Base-by-base conservation (phyloP, 164 flowering plant genomes). In the Cinnamomum micranthum region DNA sequence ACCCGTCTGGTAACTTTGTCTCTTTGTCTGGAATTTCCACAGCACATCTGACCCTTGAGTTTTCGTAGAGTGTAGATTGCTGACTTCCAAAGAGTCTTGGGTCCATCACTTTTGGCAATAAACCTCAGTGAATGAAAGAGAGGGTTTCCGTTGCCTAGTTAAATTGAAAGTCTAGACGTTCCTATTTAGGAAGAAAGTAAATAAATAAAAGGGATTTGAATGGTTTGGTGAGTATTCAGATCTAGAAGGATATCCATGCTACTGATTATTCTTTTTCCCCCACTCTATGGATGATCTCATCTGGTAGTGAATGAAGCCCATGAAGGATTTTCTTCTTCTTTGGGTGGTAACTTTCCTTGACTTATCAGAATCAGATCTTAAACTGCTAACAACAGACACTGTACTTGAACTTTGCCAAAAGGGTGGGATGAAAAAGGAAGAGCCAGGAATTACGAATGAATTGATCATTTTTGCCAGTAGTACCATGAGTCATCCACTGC, bases 11-110 rank as follows among this genome's bases (percentile, higher is more conserved):
- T 71, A 68, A 27, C 58, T 35, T 79, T 85, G 90, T 85, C 88
- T 85, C 24, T 80, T 81, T 87, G 90, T 88, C 90, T 80, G 73
- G 83, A 71, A 84, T 80, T 81, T 82, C 17, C 79, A 62, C 68
- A 77, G 85, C 91, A 88, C 33, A 3, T 50, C 82, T 84, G 84
- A 75, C 52, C 76, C 35, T 35, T 1, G 47, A 3, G 19, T 20
- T 35, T 55, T 35, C 23, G 10, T 24, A 31, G 33, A 25, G 20
- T 60, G 50, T 50, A 2, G 6, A 51, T 15, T 73, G 63, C 70
- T 65, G 62, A 65, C 62, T 51, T 51, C 10, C 25, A 11, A n/a
- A 25, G 65, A 41, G 14, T 3, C 7, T 47, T 64, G 13, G 15
- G 27, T 50, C 15, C 20, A 19, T 14, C 6, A 47, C 58, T 69